Percentiles rank a stretch among this genome's conserved stretches.
Conservation (phyloP, 2,329 filamentous ascomycete genomes). For the Cladobotryum mycophilum region DNA sequence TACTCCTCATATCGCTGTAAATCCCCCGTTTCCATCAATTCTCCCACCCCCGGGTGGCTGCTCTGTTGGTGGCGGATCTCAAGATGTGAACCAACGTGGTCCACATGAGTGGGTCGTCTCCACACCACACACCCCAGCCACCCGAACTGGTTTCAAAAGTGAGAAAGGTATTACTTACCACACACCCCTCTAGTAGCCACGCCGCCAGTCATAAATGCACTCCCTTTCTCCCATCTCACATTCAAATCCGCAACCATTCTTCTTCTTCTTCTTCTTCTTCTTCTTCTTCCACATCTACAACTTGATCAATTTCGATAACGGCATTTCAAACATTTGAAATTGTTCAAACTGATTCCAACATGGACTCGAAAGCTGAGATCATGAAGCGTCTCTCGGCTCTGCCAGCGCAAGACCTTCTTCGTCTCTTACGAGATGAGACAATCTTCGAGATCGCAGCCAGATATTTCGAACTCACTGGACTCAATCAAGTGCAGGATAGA, state of each 20-base stretch:
- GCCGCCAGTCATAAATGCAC: conserved; percentile 2
- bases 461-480: conserved; percentile 11
- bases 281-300: not conserved
- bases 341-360: conserved; percentile 2
- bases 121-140: not conserved
- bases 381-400: conserved; percentile 14
- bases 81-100: not conserved
- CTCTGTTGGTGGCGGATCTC: no score
- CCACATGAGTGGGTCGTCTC: not conserved
- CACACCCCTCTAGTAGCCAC: not conserved
- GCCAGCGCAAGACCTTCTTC: conserved; percentile 14
- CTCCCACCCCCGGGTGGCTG: no score
- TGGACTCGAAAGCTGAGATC: conserved; percentile 14
- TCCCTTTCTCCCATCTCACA: not conserved
- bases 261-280: not conserved
- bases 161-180: not conserved
- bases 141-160: not conserved
- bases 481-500: not conserved
- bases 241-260: not conserved
- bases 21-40: no score
- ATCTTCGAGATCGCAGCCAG: conserved; percentile 16
- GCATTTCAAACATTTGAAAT: not conserved
- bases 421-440: conserved; percentile 15
- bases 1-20: no score
- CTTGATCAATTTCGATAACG: not conserved